Base-by-base conservation (phyloP, 2,329 filamentous ascomycete genomes). In the Diplodia mutila region DNA sequence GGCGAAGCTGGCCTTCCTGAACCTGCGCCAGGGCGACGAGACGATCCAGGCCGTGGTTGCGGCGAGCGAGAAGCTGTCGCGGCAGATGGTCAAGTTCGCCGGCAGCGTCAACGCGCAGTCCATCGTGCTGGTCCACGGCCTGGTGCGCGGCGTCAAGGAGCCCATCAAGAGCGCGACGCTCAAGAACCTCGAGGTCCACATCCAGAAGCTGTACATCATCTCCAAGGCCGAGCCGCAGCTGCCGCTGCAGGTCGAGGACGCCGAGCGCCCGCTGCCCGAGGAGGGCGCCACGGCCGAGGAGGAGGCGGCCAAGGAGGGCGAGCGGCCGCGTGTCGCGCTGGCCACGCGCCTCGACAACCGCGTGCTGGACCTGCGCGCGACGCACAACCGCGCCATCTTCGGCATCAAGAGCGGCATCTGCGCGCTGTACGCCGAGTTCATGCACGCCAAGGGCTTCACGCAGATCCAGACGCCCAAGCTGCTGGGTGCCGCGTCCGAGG, bases 71-170 rank as follows among this genome's bases (percentile, higher is more conserved):
- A 87, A 74, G 80, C 84, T 76, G 87, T 93, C 74, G 88, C 90
- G 89, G 78, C 93, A 92, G 80, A 98, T 98, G 94, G 92, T 97
- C 77, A 98, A 98, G 83, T 98, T 91, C 88, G 89, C 91, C 61
- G 88, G 87, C 57, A 86, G 83, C 52, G 81, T 97, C 72, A 90
- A 88, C 75, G 85, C 90, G 54, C 94, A 97, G 84, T 93, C 90
- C 73, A 93, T 91, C 73, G 89, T 97, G 29, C 83, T 89, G 49
- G 89, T 97, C 69, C 91, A 96, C 75, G 95, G 91, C 71, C 82
- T 85, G 37, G 90, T 98, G 65, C 87, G 93, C 84, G 90, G 91
- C 81, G 91, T 94, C 0, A 86, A 91, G 25, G 93, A 97, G 76
- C 91, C 92, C 3, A 91, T 98, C 78, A 95, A 96, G 82, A 95